Base-by-base conservation (phyloP, 495 filamentous ascomycete species). In the Cryomyces minteri region DNA sequence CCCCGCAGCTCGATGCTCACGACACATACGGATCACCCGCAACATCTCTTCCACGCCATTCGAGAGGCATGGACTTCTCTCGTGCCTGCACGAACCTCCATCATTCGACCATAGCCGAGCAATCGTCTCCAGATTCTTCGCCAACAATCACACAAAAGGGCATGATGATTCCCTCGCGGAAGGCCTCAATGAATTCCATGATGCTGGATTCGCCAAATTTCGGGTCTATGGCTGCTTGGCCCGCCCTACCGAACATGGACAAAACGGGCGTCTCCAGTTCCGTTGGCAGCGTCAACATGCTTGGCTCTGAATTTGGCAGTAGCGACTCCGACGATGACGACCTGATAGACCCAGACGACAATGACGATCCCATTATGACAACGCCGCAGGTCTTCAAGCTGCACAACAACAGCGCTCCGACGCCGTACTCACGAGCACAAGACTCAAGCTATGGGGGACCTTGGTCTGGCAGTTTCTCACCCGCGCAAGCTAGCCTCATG, bases 21-120 rank as follows among this genome's bases (percentile, higher is more conserved):
- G 79, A 82, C 48, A 82, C 76, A 31, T 94, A 90, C 65, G 81
- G 82, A 40, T 85, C 85, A 4, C 78, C 80, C 11, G 69, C 74
- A n/a, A 90, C 84, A 11, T 79, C 88, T 12, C 72, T 95, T 10
- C 88, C 88, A 40, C 72, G 88, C 43, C 77, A 86, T 42, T 92
- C 85, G 5, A 75, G 88, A 28, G 87, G 87, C 31, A 63, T 93
- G 42, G 88, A 95, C 57, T 94, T 90, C 61, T 84, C 87, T n/a
- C 73, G 88, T 51, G 86, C 85, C 39, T 88, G 87, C 47, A 96
- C 90, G 4, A 93, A 86, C 51, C 71, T 98, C 8, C 90, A 98
- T 64, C 92, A 96, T 61, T 95, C 90, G 25, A 96, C 82, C 3
- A 70, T 95, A 6, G 87, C 87, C 39, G 80, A 82, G 45, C 79